These are phyloP conservation scores for Botrytis aclada DNA, from an alignment of 2,329 filamentous ascomycete genomes.

Conservation along the genomic window DNA sequence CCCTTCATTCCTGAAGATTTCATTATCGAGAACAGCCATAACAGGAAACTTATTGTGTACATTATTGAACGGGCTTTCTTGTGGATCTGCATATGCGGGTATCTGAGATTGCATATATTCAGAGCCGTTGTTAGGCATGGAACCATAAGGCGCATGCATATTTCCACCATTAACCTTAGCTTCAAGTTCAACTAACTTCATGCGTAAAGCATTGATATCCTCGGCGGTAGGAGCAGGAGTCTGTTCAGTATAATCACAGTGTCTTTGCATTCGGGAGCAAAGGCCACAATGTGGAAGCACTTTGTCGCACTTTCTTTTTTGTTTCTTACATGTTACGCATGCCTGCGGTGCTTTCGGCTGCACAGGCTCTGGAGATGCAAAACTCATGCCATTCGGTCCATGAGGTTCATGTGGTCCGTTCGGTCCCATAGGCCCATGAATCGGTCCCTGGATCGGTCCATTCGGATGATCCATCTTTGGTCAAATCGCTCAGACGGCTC, in stretches of 20 bases:
- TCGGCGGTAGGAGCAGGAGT: conserved; percentile 40
- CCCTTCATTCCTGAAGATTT: conserved; percentile 41
- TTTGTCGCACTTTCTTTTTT: conserved; percentile 54
- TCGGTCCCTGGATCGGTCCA: background rate
- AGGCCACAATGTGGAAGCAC: conserved; percentile 46
- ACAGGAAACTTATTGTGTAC: conserved; percentile 42
- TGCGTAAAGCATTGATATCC: conserved; percentile 42
- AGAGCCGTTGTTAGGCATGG: conserved; percentile 12
- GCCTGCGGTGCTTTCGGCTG: conserved; percentile 41
- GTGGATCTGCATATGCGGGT: conserved; percentile 26
- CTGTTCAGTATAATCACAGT: conserved; percentile 44
- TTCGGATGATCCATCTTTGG: conserved; percentile 14
- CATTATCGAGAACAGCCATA: conserved; percentile 45
- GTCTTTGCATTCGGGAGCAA: conserved; percentile 44
- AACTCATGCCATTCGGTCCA: background rate
- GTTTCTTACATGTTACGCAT: conserved; percentile 45
- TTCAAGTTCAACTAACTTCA: conserved; percentile 42
- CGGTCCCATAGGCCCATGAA: background rate
- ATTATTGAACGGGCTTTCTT: conserved; percentile 32
- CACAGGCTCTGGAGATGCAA: background rate
- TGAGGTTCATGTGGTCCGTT: background rate
- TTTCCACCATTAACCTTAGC: conserved; percentile 36
- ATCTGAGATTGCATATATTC: conserved; percentile 27
- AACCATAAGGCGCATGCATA: conserved; percentile 29
- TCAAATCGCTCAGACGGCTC: background rate